Percentiles rank a stretch among this genome's conserved stretches.
Evolutionary conservation across 495 filamentous ascomycete genomes (phyloP).

Genomic region (Penicillium tannophilum): DNA sequence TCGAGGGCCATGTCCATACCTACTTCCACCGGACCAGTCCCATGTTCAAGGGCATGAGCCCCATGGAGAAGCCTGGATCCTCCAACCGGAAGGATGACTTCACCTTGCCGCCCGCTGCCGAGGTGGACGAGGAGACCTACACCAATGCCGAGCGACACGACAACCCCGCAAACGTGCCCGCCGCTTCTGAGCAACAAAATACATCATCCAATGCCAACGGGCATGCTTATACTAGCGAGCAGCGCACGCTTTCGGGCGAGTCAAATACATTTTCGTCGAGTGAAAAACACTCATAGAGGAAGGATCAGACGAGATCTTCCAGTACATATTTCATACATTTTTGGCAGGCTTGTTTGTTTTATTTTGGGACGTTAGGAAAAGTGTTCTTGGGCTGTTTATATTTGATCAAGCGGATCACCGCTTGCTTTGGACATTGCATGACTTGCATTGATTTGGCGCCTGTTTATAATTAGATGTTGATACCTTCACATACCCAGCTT

Average conservation of each 20-base stretch:
- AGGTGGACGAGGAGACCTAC: conserved; percentile 20
- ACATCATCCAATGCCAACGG: conserved; percentile 7
- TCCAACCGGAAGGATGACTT: conserved; percentile 40
- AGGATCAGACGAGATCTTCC: background rate
- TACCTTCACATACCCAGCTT: conserved; percentile 23
- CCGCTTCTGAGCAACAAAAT: conserved; percentile 9
- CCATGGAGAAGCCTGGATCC: conserved; percentile 39
- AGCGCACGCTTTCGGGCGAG: conserved; percentile 11
- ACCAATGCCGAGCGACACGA: conserved; percentile 7
- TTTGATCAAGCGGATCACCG: conserved; percentile 5
- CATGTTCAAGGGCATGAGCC: conserved; percentile 43
- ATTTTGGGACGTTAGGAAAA: conserved; percentile 7
- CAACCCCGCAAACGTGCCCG: conserved; percentile 1
- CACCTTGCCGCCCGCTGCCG: conserved; percentile 43
- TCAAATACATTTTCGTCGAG: conserved; percentile 16
- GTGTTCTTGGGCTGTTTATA: conserved; percentile 6
- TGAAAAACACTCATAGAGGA: conserved; percentile 21
- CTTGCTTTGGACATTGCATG: conserved; percentile 22
- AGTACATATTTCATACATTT: conserved; percentile 5
- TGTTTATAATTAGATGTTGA: conserved; percentile 28
- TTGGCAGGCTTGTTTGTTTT: background rate
- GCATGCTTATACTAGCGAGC: conserved; percentile 3
- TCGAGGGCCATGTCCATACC: conserved; percentile 48
- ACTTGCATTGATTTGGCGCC: conserved; percentile 23
- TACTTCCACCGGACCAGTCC: conserved; percentile 55